Conservation (phyloP, 1,284 basidiomycete species). For the Rhodofomes roseus region DNA sequence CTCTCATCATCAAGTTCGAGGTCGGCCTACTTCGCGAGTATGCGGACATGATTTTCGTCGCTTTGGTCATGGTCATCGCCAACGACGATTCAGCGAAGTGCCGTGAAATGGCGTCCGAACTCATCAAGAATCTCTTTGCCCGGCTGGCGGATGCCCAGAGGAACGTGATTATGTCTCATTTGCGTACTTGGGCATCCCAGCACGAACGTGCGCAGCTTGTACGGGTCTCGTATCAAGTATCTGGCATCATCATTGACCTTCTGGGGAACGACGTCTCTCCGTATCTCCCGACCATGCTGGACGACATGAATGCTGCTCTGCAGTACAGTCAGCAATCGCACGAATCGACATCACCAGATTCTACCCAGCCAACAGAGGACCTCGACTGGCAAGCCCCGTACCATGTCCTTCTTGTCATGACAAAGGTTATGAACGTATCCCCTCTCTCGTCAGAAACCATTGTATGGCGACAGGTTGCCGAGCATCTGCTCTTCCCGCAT, state of each 20-base stretch:
- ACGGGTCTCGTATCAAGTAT: slow-evolving; percentile 78
- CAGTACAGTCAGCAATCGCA: slow-evolving; percentile 42
- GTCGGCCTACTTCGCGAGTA: slow-evolving; percentile 75
- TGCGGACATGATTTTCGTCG: slow-evolving; percentile 88
- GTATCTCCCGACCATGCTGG: slow-evolving; percentile 53
- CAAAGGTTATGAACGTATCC: slow-evolving; percentile 62
- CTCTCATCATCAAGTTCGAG: slow-evolving; percentile 86
- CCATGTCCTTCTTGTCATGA: slow-evolving; percentile 67
- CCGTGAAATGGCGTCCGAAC: slow-evolving; percentile 80
- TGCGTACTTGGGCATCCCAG: slow-evolving; percentile 81
- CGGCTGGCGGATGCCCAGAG: slow-evolving; percentile 64
- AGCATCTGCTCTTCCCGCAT: slow-evolving; percentile 86
- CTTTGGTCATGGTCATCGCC: slow-evolving; percentile 88
- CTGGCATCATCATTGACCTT: slow-evolving; percentile 74
- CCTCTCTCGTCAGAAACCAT: slow-evolving; percentile 47
- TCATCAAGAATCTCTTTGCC: slow-evolving; percentile 75
- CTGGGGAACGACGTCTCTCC: slow-evolving; percentile 46
- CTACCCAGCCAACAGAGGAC: slow-evolving; percentile 43
- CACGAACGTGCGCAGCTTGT: slow-evolving; percentile 56
- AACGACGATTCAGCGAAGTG: slow-evolving; percentile 93
- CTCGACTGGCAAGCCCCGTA: slow-evolving; percentile 85
- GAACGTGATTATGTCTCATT: slow-evolving; percentile 61
- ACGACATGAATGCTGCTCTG: slow-evolving; percentile 55
- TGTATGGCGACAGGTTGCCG: slow-evolving; percentile 62
- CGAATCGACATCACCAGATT: slow-evolving; percentile 29